These are phyloP conservation scores for Persicaria maculosa DNA, from an alignment of 148 eudicot genomes.

Conservation along the genomic window DNA sequence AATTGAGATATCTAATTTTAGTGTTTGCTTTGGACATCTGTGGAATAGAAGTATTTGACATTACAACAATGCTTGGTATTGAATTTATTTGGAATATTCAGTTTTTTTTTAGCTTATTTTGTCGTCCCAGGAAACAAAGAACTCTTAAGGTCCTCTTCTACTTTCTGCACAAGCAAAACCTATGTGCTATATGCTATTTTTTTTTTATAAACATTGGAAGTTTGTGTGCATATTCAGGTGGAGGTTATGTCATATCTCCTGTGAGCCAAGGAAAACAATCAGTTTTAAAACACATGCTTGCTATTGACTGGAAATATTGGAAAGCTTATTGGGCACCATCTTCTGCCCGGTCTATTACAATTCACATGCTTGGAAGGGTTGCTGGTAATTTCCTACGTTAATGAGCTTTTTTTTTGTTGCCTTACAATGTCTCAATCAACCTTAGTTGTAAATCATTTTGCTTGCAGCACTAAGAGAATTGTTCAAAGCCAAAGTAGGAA, in stretches of 20 bases:
- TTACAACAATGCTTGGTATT: neutral
- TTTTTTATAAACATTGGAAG: neutral
- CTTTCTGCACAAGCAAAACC: too few species aligned
- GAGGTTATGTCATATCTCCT: conserved; percentile 70
- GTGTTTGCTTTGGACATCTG: neutral
- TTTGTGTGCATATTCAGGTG: conserved; percentile 33
- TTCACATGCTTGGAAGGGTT: conserved; percentile 58
- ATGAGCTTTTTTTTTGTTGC: neutral
- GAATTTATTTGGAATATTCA: too few species aligned
- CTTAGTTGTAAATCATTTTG: conserved; percentile 8
- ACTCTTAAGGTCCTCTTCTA: too few species aligned
- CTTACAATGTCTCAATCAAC: neutral
- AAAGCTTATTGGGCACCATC: conserved; percentile 50
- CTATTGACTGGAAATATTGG: conserved; percentile 73
- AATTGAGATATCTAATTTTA: neutral
- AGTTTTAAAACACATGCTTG: conserved; percentile 66
- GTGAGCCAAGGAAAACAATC: conserved; percentile 54
- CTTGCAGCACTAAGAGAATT: conserved; percentile 54
- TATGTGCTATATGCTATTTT: neutral
- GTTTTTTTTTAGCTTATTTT: too few species aligned
- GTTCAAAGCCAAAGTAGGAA: conserved; percentile 44
- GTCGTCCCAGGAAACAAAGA: too few species aligned
- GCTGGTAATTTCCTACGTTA: conserved; percentile 34
- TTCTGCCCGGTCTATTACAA: conserved; percentile 48
- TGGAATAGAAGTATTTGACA: neutral